phyloP scores from a whole-genome alignment of 2,329 filamentous ascomycete genomes.

The Epichloe sylvatica region DNA sequence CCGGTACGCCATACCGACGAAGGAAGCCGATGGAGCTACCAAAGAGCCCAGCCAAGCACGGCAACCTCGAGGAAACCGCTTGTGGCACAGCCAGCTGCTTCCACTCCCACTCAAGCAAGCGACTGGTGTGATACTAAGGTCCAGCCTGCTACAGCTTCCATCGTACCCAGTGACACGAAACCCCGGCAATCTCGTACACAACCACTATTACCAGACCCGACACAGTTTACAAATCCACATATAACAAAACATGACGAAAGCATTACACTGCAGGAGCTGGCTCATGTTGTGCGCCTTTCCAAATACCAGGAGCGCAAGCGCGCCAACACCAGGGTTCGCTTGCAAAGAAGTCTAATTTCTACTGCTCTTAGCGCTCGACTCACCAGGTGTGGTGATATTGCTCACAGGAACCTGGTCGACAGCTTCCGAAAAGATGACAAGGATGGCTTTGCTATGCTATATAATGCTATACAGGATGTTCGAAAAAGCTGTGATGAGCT shows the following conservation, averaged over 20 bases:
- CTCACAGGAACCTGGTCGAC: constrained; percentile 63
- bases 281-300: constrained; percentile 62
- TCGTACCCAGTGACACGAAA: constrained; percentile 27
- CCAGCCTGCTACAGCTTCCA: constrained; percentile 17
- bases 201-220: constrained; percentile 51
- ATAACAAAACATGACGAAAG: constrained; percentile 47
- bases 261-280: constrained; percentile 62
- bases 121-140: constrained; percentile 16
- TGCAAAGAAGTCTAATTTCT: constrained; percentile 61
- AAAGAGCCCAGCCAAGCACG: constrained; percentile 23
- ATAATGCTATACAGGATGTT: constrained; percentile 67
- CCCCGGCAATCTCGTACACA: constrained; percentile 27
- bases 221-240: constrained; percentile 50
- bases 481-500: constrained; percentile 63
- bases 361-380: constrained; percentile 62
- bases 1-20: constrained; percentile 31
- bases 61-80: constrained; percentile 33
- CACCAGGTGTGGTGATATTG: constrained; percentile 59
- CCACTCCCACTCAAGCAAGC: constrained; percentile 17
- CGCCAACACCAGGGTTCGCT: constrained; percentile 54
- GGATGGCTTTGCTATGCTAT: constrained; percentile 58
- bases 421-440: constrained; percentile 69
- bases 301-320: constrained; percentile 74
- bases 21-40: constrained; percentile 24
- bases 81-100: constrained; percentile 29